phyloP scores from a whole-genome alignment of 2,329 filamentous ascomycete species.

The Phaeosphaeriaceae sp. region DNA sequence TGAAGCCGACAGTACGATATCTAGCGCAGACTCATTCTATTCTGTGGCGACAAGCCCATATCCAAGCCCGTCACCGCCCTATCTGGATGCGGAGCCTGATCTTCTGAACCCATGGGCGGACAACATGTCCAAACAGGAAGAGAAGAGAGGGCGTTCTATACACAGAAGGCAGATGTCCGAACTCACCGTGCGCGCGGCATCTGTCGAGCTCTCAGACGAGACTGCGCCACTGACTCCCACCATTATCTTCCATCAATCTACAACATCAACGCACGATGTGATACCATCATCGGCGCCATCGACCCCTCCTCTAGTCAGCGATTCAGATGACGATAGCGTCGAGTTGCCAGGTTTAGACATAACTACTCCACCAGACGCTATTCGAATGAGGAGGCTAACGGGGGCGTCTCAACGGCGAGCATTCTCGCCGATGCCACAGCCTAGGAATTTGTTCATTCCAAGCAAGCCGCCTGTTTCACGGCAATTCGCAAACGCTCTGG shows the following conservation, averaged over 20 bases:
- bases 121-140: slow-evolving; percentile 15
- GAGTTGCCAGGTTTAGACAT: slow-evolving; percentile 48
- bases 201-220: slow-evolving; percentile 18
- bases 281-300: slow-evolving; percentile 45
- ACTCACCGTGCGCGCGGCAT: slow-evolving; percentile 39
- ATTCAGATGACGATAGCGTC: slow-evolving; percentile 53
- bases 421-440: slow-evolving; percentile 71
- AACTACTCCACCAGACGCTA: slow-evolving; percentile 48
- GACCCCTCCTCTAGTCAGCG: slow-evolving; percentile 54
- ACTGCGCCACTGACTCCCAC: slow-evolving; percentile 31
- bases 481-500: slow-evolving; percentile 61
- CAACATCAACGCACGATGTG: slow-evolving; percentile 26
- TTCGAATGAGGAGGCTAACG: slow-evolving; percentile 49
- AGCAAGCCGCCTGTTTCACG: slow-evolving; percentile 46
- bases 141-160: slow-evolving; percentile 34
- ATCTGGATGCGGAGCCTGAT: slow-evolving; percentile 37
- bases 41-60: slow-evolving; percentile 35
- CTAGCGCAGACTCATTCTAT: slow-evolving; percentile 48
- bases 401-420: slow-evolving; percentile 64
- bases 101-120: slow-evolving; percentile 38
- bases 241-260: slow-evolving; percentile 20
- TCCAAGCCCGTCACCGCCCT: slow-evolving; percentile 38
- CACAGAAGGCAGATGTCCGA: slow-evolving; percentile 48
- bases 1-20: slow-evolving; percentile 42
- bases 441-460: slow-evolving; percentile 69